Conservation (phyloP, 1,284 basidiomycete species). For the Ceratobasidium sp. region DNA sequence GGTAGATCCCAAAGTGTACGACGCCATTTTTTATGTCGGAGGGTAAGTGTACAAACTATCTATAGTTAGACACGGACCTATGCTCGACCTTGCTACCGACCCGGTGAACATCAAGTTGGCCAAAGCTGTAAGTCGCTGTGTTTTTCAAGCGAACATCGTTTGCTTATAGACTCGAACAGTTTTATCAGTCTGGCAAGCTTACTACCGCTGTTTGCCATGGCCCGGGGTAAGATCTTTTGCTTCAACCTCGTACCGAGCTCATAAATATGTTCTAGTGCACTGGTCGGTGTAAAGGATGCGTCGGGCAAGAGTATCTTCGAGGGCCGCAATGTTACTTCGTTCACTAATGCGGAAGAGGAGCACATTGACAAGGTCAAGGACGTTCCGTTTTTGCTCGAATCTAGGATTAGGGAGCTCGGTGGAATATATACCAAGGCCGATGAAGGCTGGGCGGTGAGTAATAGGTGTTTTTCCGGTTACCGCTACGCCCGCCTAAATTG, state of each 20-base stretch:
- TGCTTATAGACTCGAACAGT: conserved; percentile 57
- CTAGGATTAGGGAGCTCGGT: conserved; percentile 71
- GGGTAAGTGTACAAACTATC: conserved; percentile 56
- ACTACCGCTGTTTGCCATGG: conserved; percentile 82
- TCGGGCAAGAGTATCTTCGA: conserved; percentile 74
- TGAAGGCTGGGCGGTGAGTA: conserved; percentile 70
- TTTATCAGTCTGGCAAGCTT: conserved; percentile 72
- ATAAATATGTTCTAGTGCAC: conserved; percentile 55
- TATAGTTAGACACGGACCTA: conserved; percentile 58
- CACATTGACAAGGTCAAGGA: conserved; percentile 61
- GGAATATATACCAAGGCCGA: conserved; percentile 72
- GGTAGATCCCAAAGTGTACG: conserved; percentile 73
- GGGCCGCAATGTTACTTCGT: conserved; percentile 72
- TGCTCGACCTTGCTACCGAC: conserved; percentile 75
- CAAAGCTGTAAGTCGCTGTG: conserved; percentile 62
- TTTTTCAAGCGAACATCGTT: background rate
- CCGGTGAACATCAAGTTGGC: conserved; percentile 70
- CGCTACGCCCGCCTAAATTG: background rate
- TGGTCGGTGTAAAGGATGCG: conserved; percentile 68
- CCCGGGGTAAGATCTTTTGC: conserved; percentile 61
- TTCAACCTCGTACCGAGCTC: too few species aligned
- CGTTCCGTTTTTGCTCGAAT: conserved; percentile 80
- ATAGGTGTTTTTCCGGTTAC: background rate
- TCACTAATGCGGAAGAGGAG: conserved; percentile 80
- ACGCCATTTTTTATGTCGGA: conserved; percentile 83